These are phyloP conservation scores for Arthrobotrys megalospora DNA, from an alignment of 2,329 filamentous ascomycete genomes.

Conservation along the genomic window DNA sequence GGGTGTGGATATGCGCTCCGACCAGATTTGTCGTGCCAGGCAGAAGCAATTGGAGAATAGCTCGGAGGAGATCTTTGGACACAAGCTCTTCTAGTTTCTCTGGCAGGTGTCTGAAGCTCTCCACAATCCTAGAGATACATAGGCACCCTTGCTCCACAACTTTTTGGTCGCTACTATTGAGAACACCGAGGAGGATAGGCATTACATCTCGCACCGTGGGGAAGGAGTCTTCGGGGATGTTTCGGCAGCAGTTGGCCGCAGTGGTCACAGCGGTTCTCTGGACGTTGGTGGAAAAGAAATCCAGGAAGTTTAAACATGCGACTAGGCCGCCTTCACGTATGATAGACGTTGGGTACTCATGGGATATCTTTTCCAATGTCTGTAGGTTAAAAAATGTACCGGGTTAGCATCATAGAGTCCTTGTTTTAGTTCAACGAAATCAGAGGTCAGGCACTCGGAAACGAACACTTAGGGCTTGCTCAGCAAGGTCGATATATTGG, in stretches of 20 bases:
- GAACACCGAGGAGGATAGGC: conserved; percentile 91
- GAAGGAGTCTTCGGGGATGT: conserved; percentile 95
- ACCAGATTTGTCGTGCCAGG: conserved; percentile 97
- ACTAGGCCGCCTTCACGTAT: conserved; percentile 95
- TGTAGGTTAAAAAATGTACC: conserved; percentile 64
- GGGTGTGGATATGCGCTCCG: conserved; percentile 92
- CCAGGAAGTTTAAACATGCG: conserved; percentile 94
- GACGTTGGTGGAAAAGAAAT: conserved; percentile 97
- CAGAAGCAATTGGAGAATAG: conserved; percentile 86
- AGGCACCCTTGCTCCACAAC: conserved; percentile 97
- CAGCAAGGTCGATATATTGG: conserved; percentile 95
- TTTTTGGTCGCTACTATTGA: conserved; percentile 92
- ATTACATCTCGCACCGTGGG: conserved; percentile 93
- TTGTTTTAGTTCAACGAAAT: conserved; percentile 35
- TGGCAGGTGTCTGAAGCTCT: conserved; percentile 93
- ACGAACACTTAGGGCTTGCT: conserved; percentile 88
- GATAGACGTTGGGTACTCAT: conserved; percentile 94
- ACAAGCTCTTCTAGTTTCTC: conserved; percentile 92
- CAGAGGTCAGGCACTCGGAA: conserved; percentile 28
- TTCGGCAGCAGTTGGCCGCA: conserved; percentile 97
- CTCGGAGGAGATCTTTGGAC: conserved; percentile 86
- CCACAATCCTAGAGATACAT: conserved; percentile 94
- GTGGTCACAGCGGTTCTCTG: conserved; percentile 97
- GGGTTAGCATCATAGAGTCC: conserved; percentile 48
- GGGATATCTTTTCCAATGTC: conserved; percentile 96